phyloP scores from a whole-genome alignment of 2,329 filamentous ascomycete species.

The Pseudofabraea citricarpa region DNA sequence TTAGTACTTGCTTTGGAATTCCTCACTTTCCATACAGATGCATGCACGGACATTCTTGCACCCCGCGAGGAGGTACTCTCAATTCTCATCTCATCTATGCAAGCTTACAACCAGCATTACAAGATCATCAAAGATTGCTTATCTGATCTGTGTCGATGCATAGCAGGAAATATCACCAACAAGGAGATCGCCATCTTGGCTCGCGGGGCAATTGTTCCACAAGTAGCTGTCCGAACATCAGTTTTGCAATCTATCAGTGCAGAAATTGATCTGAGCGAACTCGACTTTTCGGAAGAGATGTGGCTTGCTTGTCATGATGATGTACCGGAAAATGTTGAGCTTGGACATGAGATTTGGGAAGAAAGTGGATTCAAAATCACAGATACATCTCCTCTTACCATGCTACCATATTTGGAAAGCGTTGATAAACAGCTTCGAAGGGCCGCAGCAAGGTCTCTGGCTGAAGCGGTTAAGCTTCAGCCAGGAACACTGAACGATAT shows the following conservation, averaged over 20 bases:
- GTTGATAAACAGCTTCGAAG: slow-evolving; percentile 77
- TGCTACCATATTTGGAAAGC: slow-evolving; percentile 75
- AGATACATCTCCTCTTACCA: slow-evolving; percentile 57
- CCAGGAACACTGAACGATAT: slow-evolving; percentile 55
- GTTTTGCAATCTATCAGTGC: slow-evolving; percentile 86
- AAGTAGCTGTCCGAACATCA: slow-evolving; percentile 75
- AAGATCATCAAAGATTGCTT: slow-evolving; percentile 93
- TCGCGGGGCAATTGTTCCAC: slow-evolving; percentile 71
- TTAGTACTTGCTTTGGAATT: slow-evolving; percentile 85
- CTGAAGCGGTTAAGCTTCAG: slow-evolving; percentile 63
- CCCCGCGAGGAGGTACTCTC: slow-evolving; percentile 71
- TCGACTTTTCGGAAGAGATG: slow-evolving; percentile 82
- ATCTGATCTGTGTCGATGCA: slow-evolving; percentile 75
- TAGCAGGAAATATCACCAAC: slow-evolving; percentile 73
- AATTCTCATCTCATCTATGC: slow-evolving; percentile 75
- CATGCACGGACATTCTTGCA: slow-evolving; percentile 69
- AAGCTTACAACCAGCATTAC: slow-evolving; percentile 86
- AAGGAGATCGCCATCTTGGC: slow-evolving; percentile 74
- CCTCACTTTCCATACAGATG: slow-evolving; percentile 79
- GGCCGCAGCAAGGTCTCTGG: slow-evolving; percentile 76
- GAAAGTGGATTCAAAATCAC: slow-evolving; percentile 77
- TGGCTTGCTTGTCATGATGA: slow-evolving; percentile 94
- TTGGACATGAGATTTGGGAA: slow-evolving; percentile 89
- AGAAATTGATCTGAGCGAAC: slow-evolving; percentile 86
- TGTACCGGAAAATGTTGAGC: slow-evolving; percentile 76